Evolutionary conservation across 2,329 filamentous ascomycete species (phyloP).

Genomic region (Stachybotrys echinatus): DNA sequence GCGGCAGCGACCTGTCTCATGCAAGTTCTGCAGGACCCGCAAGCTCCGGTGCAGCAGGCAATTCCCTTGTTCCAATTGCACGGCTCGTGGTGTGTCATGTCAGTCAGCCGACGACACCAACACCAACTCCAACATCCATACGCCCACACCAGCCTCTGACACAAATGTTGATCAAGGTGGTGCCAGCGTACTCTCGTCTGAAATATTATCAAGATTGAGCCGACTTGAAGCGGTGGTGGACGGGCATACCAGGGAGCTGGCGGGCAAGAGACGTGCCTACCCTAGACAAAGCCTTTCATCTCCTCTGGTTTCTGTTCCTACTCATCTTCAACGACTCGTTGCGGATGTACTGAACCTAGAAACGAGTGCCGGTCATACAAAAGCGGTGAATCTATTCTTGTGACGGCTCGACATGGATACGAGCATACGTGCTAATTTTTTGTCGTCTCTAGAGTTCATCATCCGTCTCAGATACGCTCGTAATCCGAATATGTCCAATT

Average conservation of each 20-base stretch:
- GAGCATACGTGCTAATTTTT: too few species aligned
- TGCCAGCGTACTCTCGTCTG: background rate
- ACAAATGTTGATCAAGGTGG: background rate
- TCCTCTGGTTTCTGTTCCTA: slow-evolving; percentile 15
- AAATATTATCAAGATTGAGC: slow-evolving; percentile 15
- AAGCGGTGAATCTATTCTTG: too few species aligned
- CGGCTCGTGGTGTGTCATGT: slow-evolving; percentile 26
- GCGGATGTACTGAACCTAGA: slow-evolving; percentile 28
- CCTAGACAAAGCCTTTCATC: slow-evolving; percentile 6
- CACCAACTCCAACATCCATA: slow-evolving; percentile 5
- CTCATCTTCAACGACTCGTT: slow-evolving; percentile 24
- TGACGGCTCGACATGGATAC: too few species aligned
- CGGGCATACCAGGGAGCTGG: background rate
- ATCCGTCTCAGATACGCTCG: background rate
- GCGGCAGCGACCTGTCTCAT: slow-evolving; percentile 28
- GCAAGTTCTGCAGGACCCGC: slow-evolving; percentile 26
- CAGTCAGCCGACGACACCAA: slow-evolving; percentile 10
- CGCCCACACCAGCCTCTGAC: background rate
- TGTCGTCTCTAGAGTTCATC: background rate
- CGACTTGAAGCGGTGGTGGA: slow-evolving; percentile 12
- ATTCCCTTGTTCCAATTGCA: slow-evolving; percentile 30
- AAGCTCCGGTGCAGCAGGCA: slow-evolving; percentile 30
- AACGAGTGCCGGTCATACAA: background rate
- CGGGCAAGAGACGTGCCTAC: background rate
- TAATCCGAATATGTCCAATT: background rate